Evolutionary conservation across 352 stramenopile genomes (phyloP).

Genomic region (Phytopythium kandeliae): DNA sequence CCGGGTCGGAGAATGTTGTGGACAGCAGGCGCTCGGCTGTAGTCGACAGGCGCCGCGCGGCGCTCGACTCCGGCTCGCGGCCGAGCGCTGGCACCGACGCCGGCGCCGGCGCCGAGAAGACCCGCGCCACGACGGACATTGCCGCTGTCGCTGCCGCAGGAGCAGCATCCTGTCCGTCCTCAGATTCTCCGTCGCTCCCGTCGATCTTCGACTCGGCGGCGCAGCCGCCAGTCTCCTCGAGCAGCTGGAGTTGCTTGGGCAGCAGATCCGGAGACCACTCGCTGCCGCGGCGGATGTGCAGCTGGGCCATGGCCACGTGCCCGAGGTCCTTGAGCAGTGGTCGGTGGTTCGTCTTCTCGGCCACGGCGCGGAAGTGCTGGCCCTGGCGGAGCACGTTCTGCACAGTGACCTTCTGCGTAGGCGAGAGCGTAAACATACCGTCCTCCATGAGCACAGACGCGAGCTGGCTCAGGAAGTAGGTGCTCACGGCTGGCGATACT

Average conservation of each 20-base stretch:
- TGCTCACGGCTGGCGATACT: conserved; percentile 69
- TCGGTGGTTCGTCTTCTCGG: conserved; percentile 45
- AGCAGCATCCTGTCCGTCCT: too few relatives aligned
- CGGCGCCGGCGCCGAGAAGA: too few relatives aligned
- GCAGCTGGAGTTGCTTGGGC: conserved; percentile 49
- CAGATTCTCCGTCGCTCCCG: not conserved
- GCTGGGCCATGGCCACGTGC: conserved; percentile 62
- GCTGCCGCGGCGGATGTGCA: conserved; percentile 48
- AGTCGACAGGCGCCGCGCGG: not conserved
- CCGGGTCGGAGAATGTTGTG: not conserved
- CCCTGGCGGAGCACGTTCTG: conserved; percentile 45
- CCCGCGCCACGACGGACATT: too few relatives aligned
- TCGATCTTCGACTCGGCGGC: not conserved
- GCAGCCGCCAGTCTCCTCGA: conserved; percentile 21
- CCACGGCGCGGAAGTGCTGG: conserved; percentile 49
- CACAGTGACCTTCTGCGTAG: conserved; percentile 46
- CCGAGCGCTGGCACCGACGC: too few relatives aligned
- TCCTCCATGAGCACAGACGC: conserved; percentile 68
- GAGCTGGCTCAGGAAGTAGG: conserved; percentile 76
- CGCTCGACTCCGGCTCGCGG: too few relatives aligned
- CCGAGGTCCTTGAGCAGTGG: conserved; percentile 48
- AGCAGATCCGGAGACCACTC: conserved; percentile 72
- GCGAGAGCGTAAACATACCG: conserved; percentile 49
- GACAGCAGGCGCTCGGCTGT: not conserved
- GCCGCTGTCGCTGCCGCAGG: too few relatives aligned